phyloP scores from a whole-genome alignment of 176 grass and related monocot species.

The Ensete ventricosum region DNA sequence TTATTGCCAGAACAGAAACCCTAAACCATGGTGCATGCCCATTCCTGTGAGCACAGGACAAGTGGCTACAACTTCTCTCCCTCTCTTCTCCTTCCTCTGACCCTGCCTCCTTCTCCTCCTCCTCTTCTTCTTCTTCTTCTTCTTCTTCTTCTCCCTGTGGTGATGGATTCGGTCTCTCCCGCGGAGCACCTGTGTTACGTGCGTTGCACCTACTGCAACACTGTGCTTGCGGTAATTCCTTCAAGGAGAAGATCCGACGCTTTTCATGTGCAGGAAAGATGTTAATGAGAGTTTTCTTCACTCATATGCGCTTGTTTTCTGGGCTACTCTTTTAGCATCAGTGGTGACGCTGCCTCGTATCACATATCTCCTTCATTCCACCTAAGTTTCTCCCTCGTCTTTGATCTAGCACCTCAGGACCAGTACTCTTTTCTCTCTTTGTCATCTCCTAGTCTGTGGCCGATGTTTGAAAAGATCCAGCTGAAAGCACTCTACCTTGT shows the following conservation, averaged over 20 bases:
- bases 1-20: constrained; percentile 88
- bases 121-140: not conserved
- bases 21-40: constrained; percentile 35
- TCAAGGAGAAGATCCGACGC: not conserved
- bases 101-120: constrained; percentile 1
- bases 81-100: not conserved
- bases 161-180: constrained; percentile 72
- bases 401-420: no score
- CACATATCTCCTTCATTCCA: no score
- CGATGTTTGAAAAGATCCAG: not conserved
- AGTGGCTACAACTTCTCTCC: not conserved
- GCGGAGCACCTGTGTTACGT: constrained; percentile 78
- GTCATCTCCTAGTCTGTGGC: not conserved
- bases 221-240: constrained; percentile 80
- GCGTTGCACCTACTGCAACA: constrained; percentile 93
- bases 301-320: no score
- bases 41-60: not conserved
- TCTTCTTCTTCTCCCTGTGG: not conserved
- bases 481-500: no score
- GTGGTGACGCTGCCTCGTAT: no score
- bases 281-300: no score
- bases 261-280: not conserved
- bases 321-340: no score
- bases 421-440: no score
- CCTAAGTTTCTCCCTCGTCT: no score